These are phyloP conservation scores for Apiospora arundinis DNA, from an alignment of 2,329 filamentous ascomycete genomes.

Conservation along the genomic window DNA sequence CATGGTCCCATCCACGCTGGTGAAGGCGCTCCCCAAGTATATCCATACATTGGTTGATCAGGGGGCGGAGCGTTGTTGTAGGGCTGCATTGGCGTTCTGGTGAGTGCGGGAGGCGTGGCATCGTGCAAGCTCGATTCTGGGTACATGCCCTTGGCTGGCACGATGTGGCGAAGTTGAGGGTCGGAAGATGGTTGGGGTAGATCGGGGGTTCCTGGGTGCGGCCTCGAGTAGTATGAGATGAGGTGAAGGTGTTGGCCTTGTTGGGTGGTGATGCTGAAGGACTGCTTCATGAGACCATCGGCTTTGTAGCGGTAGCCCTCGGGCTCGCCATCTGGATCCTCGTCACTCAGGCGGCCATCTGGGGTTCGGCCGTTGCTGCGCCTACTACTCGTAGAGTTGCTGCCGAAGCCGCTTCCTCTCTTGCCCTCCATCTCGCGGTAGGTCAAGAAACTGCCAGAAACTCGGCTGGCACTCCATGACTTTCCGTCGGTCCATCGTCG, in stretches of 20 bases:
- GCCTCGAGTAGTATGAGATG: conserved; percentile 94
- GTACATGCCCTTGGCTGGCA: conserved; percentile 93
- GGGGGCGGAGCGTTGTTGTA: conserved; percentile 41
- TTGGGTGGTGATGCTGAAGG: conserved; percentile 97
- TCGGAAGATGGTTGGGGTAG: conserved; percentile 85
- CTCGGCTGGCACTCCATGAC: conserved; percentile 97
- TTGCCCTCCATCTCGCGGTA: conserved; percentile 99
- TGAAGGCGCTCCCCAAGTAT: conserved; percentile 47
- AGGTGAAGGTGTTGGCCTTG: conserved; percentile 89
- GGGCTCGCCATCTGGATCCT: conserved; percentile 83
- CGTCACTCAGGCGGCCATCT: conserved; percentile 83
- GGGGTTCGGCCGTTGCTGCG: conserved; percentile 76
- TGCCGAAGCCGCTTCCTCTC: conserved; percentile 78
- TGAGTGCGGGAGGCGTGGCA: conserved; percentile 79
- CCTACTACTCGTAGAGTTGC: conserved; percentile 44
- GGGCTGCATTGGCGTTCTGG: conserved; percentile 71
- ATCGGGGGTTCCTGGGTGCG: conserved; percentile 73
- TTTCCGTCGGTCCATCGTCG: conserved; percentile 98
- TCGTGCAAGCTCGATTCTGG: conserved; percentile 95
- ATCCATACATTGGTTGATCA: conserved; percentile 44
- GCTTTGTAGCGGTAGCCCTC: conserved; percentile 95
- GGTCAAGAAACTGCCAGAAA: conserved; percentile 95
- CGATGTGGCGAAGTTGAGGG: conserved; percentile 78
- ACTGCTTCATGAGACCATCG: conserved; percentile 98
- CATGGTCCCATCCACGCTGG: conserved; percentile 41